A percentile compares a stretch with the other conserved stretches of the same genome.
Conservation (phyloP, 2,329 filamentous ascomycete species). For the Phoma sp. region DNA sequence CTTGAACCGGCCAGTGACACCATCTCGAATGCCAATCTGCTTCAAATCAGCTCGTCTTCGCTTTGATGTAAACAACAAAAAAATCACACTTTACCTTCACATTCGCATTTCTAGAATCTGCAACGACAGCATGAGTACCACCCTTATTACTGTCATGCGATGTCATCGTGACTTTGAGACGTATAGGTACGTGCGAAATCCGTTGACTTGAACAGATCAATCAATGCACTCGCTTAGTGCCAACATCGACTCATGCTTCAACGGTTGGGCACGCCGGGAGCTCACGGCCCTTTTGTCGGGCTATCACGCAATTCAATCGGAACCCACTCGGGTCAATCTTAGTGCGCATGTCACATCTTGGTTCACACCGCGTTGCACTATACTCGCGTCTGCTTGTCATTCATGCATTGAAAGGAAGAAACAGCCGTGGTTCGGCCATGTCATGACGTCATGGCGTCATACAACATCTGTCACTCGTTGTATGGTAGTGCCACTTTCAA, state of each 20-base stretch:
- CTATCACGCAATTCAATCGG: slow-evolving; percentile 3
- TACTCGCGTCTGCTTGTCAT: no score
- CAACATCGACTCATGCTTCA: neutral
- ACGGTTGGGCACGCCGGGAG: neutral
- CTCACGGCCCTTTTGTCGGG: neutral
- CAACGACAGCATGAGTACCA: neutral
- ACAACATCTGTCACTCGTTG: no score
- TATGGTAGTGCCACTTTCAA: no score
- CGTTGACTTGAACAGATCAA: neutral
- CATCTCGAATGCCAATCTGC: slow-evolving; percentile 1
- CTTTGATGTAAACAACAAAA: neutral
- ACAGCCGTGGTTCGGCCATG: no score
- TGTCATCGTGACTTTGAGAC: neutral
- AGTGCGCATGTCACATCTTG: no score
- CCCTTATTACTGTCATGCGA: neutral
- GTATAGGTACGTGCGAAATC: neutral
- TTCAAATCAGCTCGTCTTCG: neutral
- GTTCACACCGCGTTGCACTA: no score
- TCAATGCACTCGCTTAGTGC: neutral
- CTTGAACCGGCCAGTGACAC: neutral
- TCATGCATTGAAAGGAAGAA: no score
- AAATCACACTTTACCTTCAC: neutral
- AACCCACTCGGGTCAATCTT: neutral
- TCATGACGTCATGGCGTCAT: no score
- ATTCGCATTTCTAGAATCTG: neutral